Base-by-base conservation (phyloP, 169 alveolate genomes). In the Miamiensis avidus region DNA sequence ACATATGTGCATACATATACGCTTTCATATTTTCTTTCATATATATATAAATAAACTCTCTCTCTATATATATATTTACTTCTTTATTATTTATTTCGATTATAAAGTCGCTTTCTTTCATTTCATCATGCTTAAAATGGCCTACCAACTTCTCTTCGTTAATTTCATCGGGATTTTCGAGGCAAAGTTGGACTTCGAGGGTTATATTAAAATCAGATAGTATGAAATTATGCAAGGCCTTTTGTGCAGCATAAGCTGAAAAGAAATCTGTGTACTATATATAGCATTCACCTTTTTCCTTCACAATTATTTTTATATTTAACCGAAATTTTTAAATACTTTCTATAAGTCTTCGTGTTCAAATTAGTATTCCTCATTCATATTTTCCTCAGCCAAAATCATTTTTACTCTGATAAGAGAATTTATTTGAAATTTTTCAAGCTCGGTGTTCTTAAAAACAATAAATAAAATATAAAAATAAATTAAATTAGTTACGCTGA, bases 121-220 rank as follows among this genome's bases (percentile, higher is more conserved):
- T 64, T 79, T 27, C 29, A 6, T 79, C 84, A 64, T 79, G 84
- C 84, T 34, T 49, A 72, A 79, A 79, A 65, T 79, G 75, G 1
- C 84, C 84, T 15, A 49, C 65, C 16, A 79, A 65, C 76, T 49
- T 79, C 31, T 79, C 65, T 64, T 49, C 84, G 29, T 34, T 79
- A 33, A 31, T 6, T n/a, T 79, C 84, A 15, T 79, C 49, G 11
- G 84, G 75, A 27, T 79, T 74, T 72, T 79, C 84, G 20, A 79
- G 34, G 31, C 84, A 79, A 49, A 79, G 76, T 65, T 79, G 49
- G 31, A 79, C 65, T 79, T 79, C 76, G 20, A 49, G 69, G 26
- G 4, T 11, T 49, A 49, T 49, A 49, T 49, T 49, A 49, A 4
- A 49, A 20, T 49, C 69, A 49, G 69, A 11, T 20, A 49, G 20